These are phyloP conservation scores for Vigna trinervia DNA, from an alignment of 306 rosid species.

Conservation along the genomic window DNA sequence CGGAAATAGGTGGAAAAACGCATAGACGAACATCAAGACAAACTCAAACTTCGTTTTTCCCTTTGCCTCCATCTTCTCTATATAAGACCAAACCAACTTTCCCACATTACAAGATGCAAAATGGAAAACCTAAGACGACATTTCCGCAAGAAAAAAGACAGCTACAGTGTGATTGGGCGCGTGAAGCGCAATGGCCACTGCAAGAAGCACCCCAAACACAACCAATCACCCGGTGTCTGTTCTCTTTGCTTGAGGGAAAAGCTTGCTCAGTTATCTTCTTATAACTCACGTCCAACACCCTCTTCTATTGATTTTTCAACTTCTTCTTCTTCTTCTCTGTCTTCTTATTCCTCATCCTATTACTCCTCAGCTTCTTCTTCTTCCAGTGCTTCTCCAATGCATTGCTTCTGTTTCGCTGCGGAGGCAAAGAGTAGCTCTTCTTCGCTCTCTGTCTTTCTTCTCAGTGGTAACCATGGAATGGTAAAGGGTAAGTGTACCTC, in stretches of 20 bases:
- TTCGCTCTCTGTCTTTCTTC: constrained; percentile 39
- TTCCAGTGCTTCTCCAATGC: constrained; percentile 62
- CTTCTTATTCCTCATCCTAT: constrained; percentile 47
- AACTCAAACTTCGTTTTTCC: background rate
- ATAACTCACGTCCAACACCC: constrained; percentile 31
- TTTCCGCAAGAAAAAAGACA: constrained; percentile 41
- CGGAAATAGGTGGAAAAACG: constrained; percentile 38
- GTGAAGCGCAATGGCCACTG: constrained; percentile 49
- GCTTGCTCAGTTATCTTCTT: constrained; percentile 47
- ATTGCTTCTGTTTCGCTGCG: constrained; percentile 23
- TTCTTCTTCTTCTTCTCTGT: constrained; percentile 47
- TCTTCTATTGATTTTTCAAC: constrained; percentile 15
- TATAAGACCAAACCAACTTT: constrained; percentile 17
- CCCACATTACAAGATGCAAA: background rate
- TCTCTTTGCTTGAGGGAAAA: constrained; percentile 70
- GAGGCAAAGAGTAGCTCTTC: constrained; percentile 41
- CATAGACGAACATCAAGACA: background rate
- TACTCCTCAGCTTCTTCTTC: constrained; percentile 58
- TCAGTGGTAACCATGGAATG: constrained; percentile 46
- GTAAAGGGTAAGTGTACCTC: constrained; percentile 52
- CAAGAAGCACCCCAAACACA: constrained; percentile 85
- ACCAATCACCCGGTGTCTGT: constrained; percentile 88
- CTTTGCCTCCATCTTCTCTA: background rate
- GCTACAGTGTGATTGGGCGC: constrained; percentile 32
- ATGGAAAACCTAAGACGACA: constrained; percentile 50